A percentile compares a stretch with the other conserved stretches of the same genome.
Evolutionary conservation across 805 yeast species (phyloP).

Genomic region (Monosporozyma yasuniensis): DNA sequence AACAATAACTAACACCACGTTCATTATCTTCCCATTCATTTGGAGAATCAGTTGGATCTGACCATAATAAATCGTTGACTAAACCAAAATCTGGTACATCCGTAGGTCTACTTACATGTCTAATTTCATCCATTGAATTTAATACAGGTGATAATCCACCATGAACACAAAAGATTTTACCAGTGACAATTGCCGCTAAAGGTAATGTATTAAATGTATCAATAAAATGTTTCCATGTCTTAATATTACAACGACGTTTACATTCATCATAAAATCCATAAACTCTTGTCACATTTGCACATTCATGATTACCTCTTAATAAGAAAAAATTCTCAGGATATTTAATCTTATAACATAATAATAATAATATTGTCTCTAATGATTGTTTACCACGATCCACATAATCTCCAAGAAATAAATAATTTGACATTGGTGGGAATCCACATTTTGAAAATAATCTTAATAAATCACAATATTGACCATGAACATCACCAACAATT

Average conservation of each 20-base stretch:
- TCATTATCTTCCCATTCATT: constrained; percentile 70
- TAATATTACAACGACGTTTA: constrained; percentile 81
- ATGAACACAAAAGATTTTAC: constrained; percentile 83
- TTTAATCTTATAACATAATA: constrained; percentile 87
- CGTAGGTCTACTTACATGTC: constrained; percentile 64
- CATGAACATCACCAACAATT: constrained; percentile 89
- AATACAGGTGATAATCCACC: constrained; percentile 75
- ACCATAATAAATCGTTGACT: constrained; percentile 70
- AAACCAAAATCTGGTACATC: constrained; percentile 75
- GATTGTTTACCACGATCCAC: constrained; percentile 97
- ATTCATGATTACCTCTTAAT: constrained; percentile 94
- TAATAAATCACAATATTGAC: constrained; percentile 85
- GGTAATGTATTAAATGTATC: constrained; percentile 94
- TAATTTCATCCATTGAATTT: constrained; percentile 53
- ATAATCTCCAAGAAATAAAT: constrained; percentile 87
- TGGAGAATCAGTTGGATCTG: constrained; percentile 57
- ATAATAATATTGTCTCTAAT: constrained; percentile 75
- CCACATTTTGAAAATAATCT: constrained; percentile 92
- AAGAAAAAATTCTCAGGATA: constrained; percentile 92
- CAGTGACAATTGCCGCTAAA: constrained; percentile 87
- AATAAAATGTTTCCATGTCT: constrained; percentile 86
- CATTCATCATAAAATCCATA: constrained; percentile 98
- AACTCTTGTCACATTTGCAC: constrained; percentile 91
- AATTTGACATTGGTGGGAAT: constrained; percentile 89
- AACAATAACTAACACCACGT: constrained; percentile 72